Evolutionary conservation across 1,139 yeast species (phyloP), one percentile per base, ranked within the genome.

Genomic region (Suhomyces terraborum): DNA sequence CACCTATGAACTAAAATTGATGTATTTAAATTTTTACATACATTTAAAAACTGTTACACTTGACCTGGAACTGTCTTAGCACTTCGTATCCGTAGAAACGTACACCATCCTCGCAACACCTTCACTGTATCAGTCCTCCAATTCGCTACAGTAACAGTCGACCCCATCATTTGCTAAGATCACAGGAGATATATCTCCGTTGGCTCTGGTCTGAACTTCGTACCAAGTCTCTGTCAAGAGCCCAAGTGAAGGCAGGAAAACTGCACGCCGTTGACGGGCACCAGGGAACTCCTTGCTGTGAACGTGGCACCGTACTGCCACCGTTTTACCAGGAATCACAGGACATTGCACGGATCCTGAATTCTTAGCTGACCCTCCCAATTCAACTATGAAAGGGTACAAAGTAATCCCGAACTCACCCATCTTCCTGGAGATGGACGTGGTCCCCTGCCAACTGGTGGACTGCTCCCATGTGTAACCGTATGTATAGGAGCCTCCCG

Each of bases 131-230:
- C n/a, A n/a, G n/a, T n/a, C n/a, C n/a, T n/a, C n/a, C n/a, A n/a
- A n/a, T n/a, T 55, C 57, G 4, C 51, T 54, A 36, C 64, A 59
- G 34, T 51, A 52, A 33, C 45, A 46, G 27, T 41, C 39, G 6
- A 27, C 14, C 12, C 13, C 14, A 2, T 26, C 36, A 8, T 16
- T 21, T 29, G 32, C 32, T 10, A 37, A 29, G 16, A 31, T 25
- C 8, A 37, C 21, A 14, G 26, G 32, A 8, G 35, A 9, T n/a
- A 26, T 8, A 2, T 24, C 23, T 13, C 13, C 25, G 18, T 22
- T 9, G 12, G 19, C 23, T 8, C 32, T 13, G 18, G 25, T 22
- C 8, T 17, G 32, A 4, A 39, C 18, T 2, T 20, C 19, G n/a
- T 30, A 12, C 42, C 42, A 39, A 3, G 34, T 22, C 8, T 29